A percentile compares a stretch with the other conserved stretches of the same genome.
phyloP scores from a whole-genome alignment of 495 filamentous ascomycete species.

The Neurospora sp. region DNA sequence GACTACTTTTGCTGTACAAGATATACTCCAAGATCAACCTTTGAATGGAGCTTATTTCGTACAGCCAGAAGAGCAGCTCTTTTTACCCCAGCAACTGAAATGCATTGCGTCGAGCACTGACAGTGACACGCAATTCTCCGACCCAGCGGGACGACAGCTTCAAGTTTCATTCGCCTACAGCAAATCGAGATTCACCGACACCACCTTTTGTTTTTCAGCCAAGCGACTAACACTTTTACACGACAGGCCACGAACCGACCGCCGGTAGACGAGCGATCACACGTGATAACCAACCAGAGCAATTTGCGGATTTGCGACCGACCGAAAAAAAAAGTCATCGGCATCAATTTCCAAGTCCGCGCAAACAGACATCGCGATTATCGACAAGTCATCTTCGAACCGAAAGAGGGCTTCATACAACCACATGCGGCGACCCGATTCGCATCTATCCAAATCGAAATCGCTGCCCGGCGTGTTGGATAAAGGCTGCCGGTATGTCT shows the following conservation, averaged over 20 bases:
- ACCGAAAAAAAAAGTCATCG: neutral
- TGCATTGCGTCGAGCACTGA: neutral
- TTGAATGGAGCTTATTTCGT: neutral
- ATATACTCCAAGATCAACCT: neutral
- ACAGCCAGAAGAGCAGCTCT: neutral
- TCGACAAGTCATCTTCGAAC: neutral
- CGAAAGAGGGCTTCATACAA: neutral
- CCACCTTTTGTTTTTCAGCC: neutral
- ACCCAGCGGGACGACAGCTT: neutral
- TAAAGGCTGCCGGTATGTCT: slow-evolving; percentile 19
- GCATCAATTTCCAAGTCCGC: neutral
- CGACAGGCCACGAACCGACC: slow-evolving; percentile 25
- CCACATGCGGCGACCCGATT: slow-evolving; percentile 2
- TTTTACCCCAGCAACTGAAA: neutral
- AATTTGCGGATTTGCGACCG: neutral
- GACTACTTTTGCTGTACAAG: neutral
- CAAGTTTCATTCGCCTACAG: neutral
- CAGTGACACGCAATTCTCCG: neutral
- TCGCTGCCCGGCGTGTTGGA: slow-evolving; percentile 9
- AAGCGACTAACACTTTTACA: slow-evolving; percentile 17
- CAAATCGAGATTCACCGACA: neutral
- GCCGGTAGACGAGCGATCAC: slow-evolving; percentile 18
- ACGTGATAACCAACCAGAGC: slow-evolving; percentile 1
- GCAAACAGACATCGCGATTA: neutral
- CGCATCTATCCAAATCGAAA: neutral